Conservation (phyloP, 345 rosid genomes). For the Mercurialis annua region DNA sequence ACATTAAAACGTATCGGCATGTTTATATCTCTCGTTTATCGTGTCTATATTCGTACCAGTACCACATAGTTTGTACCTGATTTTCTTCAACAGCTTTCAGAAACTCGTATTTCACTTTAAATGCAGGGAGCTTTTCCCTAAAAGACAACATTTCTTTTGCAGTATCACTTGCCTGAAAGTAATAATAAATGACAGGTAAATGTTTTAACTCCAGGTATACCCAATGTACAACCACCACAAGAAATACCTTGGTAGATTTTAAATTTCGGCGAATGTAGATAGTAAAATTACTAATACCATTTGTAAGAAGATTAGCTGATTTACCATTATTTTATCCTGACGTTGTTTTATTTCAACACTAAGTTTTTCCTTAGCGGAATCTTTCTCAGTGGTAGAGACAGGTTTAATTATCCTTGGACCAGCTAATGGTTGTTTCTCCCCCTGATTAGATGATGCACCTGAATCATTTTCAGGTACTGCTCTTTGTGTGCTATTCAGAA, state of each 20-base stretch:
- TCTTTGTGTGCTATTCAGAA: conserved; percentile 53
- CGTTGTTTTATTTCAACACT: conserved; percentile 64
- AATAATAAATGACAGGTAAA: conserved; percentile 8
- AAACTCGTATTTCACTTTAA: conserved; percentile 67
- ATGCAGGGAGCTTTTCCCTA: conserved; percentile 88
- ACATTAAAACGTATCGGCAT: too few relatives aligned
- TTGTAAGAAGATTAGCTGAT: conserved; percentile 4
- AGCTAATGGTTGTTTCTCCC: conserved; percentile 27
- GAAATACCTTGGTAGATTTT: conserved; percentile 6
- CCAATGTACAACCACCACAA: background rate
- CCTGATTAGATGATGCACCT: conserved; percentile 34
- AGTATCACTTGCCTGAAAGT: conserved; percentile 49
- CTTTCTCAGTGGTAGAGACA: conserved; percentile 26
- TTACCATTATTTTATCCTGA: conserved; percentile 70
- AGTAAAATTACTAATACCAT: background rate
- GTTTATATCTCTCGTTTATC: too few relatives aligned
- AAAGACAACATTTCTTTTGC: conserved; percentile 63
- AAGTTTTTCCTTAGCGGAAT: conserved; percentile 53
- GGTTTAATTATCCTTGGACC: conserved; percentile 35
- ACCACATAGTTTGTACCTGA: too few relatives aligned
- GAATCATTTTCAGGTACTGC: conserved; percentile 37
- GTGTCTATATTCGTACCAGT: too few relatives aligned
- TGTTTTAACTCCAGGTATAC: background rate
- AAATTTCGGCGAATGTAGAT: background rate
- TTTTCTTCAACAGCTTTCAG: conserved; percentile 70